Base-by-base conservation (phyloP, 2,329 filamentous ascomycete genomes). In the Leptographium lundbergii region DNA sequence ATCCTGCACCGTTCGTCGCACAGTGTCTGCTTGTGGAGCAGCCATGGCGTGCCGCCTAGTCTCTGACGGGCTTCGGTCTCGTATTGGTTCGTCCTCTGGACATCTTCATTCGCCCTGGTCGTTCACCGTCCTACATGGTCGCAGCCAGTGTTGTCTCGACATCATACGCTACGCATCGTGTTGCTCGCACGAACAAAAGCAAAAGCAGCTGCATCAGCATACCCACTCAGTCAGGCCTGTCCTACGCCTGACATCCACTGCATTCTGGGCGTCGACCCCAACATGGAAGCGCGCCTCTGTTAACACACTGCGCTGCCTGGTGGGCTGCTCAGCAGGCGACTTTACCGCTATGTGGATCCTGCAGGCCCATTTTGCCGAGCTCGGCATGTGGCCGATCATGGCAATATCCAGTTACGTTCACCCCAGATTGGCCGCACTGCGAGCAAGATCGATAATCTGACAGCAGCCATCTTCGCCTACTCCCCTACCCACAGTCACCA, bases 261-360 rank as follows among this genome's bases (percentile, higher is more conserved):
- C 60, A 4, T 75, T 74, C 54, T 75, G 73, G 73, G 27, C 54
- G 1, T 70, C 68, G 0, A 58, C 34, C 1, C 42, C 67, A 1
- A 67, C 70, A 0, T 82, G 80, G 79, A 71, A 68, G 29, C 70
- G 80, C n/a, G 77, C 80, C 0, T 69, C 70, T 0, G 65, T 82
- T 63, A 82, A 82, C 63, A 82, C 80, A 0, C 65, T 79, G 4
- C 76, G 79, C 7, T 83, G 80, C 61, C 71, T 82, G 1, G 68
- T 78, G 2, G 79, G 80, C 9, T 82, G 80, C 63, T 81, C 79
- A 0, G 50, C 70, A 0, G 80, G 80, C n/a, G 80, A 82, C 65
- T 82, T 82, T 61, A 74, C 77, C 1, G 73, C 77, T 0, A 74
- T 82, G 71, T 82, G 80, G 79, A 72, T 74, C 36, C 70, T 83